These are phyloP conservation scores for Evansstolkia leycettana DNA, from an alignment of 495 filamentous ascomycete genomes.

Conservation along the genomic window DNA sequence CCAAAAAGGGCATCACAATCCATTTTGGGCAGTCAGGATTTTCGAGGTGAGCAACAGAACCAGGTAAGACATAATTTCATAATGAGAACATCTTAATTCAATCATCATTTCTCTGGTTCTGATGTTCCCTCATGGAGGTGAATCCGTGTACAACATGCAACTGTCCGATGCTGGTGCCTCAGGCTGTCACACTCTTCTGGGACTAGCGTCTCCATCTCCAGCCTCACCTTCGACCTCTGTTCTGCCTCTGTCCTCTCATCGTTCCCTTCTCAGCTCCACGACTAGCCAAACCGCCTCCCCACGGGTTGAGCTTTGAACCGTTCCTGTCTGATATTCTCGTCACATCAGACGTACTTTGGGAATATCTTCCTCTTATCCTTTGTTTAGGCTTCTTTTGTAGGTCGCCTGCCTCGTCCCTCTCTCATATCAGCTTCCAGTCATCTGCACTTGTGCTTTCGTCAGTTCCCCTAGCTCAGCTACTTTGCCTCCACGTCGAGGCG, in stretches of 20 bases:
- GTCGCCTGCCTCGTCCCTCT: slow-evolving; percentile 22
- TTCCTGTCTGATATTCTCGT: slow-evolving; percentile 4
- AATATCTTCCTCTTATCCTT: slow-evolving; percentile 5
- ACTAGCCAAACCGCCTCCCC: not conserved
- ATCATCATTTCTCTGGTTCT: too few species aligned
- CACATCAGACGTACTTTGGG: slow-evolving; percentile 8
- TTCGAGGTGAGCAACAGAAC: too few species aligned
- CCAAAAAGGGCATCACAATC: too few species aligned
- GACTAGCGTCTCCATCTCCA: slow-evolving; percentile 1
- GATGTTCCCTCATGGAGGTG: too few species aligned
- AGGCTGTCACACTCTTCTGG: slow-evolving; percentile 1
- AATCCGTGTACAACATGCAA: too few species aligned
- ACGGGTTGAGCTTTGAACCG: slow-evolving; percentile 4
- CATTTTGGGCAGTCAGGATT: too few species aligned
- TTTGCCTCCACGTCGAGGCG: not conserved
- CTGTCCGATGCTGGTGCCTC: not conserved
- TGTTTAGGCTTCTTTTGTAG: slow-evolving; percentile 33
- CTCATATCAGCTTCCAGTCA: slow-evolving; percentile 1
- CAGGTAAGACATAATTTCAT: too few species aligned
- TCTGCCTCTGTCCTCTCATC: slow-evolving; percentile 7
- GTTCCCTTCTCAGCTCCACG: slow-evolving; percentile 2
- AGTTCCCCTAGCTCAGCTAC: too few species aligned
- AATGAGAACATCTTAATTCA: too few species aligned
- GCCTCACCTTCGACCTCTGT: slow-evolving; percentile 1
- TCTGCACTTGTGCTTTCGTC: too few species aligned